Base-by-base conservation (phyloP, 495 filamentous ascomycete genomes). In the Talaromyces adpressus region DNA sequence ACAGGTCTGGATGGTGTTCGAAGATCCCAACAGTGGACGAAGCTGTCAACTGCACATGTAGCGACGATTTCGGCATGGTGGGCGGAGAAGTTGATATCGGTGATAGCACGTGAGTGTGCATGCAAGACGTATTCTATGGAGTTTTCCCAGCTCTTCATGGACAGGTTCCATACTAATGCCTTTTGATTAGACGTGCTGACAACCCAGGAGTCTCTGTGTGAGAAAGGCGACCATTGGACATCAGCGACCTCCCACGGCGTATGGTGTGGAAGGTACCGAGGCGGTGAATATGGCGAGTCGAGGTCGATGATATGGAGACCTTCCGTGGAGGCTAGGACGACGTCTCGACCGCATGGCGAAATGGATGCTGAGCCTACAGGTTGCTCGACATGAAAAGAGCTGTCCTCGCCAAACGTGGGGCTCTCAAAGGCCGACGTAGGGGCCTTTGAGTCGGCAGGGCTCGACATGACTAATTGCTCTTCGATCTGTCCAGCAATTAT, bases 161-260 rank as follows among this genome's bases (percentile, higher is more conserved):
- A 89, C 67, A 98, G 78, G 71, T 97, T 98, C 93, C 92, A 97
- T 8, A 98, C 91, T 57, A 98, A 80, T 23, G 93, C 94, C 70
- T 95, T 95, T 71, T 96, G 92, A 69, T 97, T 97, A 29, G 91
- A 91, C 3, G 93, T 96, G 52, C 91, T 96, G 25, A 89, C 91
- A 23, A 98, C 90, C 93, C 93, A 97, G 67, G 90, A 91, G 68
- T 96, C 89, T 53, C 93, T 85, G 7, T 85, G 86, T 9, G 92
- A 89, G 67, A 97, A 96, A 14, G 93, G 93, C 5, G 91, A 96
- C 93, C 93, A 98, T 74, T 98, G 93, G 47, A 98, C 93, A 73
- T 98, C 93, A n/a, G 93, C 91, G 4, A 98, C 93, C 59, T 95
- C 87, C 91, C 93, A 97, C n/a, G 90, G 88, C 7, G 91, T 88